Evolutionary conservation across 805 yeast genomes (phyloP), one percentile per base, ranked within the genome.

Genomic region (Pichia paraexigua): DNA sequence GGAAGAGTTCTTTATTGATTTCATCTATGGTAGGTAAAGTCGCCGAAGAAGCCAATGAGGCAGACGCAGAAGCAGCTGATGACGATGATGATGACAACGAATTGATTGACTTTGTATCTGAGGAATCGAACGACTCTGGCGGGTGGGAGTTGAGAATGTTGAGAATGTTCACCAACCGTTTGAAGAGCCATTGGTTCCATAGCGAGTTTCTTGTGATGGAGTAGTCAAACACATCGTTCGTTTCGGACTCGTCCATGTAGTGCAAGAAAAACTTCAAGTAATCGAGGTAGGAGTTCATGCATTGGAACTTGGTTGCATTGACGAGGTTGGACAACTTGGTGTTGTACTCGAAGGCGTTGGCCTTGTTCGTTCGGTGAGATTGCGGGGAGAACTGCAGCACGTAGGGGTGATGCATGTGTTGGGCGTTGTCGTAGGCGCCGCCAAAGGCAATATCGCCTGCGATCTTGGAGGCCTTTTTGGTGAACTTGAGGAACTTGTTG

Each of bases 371-470:
- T 25, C 21, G 11, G 17, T 50, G 48, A 41, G 28, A 39, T 18
- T 48, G 46, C 11, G 45, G 44, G 17, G 43, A 25, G 17, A 45
- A 27, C n/a, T 39, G 42, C 8, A 30, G 43, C 11, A 41, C 9
- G 10, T 24, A n/a, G 4, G 49, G 40, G 13, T 44, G 41, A 17
- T 44, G 21, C 24, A 25, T 11, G 46, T 48, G 8, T 53, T 25
- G 2, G 18, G 5, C 10, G 2, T 47, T 41, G 9, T 18, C 24
- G 25, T 55, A 27, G 5, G 63, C 53, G 17, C 59, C 49, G 10
- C 70, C 70, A 51, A 66, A 63, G 1, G 69, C 69, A 10, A 66
- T 50, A 46, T 66, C 69, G 11, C 66, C 66, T 1, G 66, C 69
- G 5, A 66, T 24, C 37, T 56, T 53, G 2, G 65, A 57, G 1